Evolutionary conservation across 2,329 filamentous ascomycete species (phyloP), one percentile per base, ranked within the genome.

Genomic region (Aureobasidium sp.): DNA sequence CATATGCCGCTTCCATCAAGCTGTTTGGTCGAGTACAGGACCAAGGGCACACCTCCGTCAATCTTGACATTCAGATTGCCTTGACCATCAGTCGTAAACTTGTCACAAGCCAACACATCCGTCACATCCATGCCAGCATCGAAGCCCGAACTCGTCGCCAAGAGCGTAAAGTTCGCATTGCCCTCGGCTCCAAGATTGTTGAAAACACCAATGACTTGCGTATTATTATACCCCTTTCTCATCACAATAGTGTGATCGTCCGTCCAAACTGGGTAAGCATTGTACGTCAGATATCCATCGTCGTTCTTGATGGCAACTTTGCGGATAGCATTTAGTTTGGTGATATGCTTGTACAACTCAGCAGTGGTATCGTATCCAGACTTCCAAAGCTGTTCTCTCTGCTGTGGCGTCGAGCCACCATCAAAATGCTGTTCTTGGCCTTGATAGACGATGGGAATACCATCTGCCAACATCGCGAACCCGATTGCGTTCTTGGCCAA

Each of bases 51-150:
- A 0, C 80, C 80, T 2, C 69, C 65, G 0, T 66, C 69, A 68
- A 82, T 78, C 5, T 72, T 69, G 0, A 82, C 74, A 0, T 69
- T 67, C n/a, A 84, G 64, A 52, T 73, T 72, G 0, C 80, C 81
- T 36, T 67, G 73, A 2, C 68, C 69, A 65, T 78, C 77, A 0
- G 79, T 74, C 0, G 75, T 79, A 6, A 74, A 70, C 0, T 70
- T 65, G 0, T 71, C 73, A 69, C 82, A 84, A 46, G 70, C 71
- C 62, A 80, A 64, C 13, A 80, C 71, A 62, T 82, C 80, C 15
- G 62, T 67, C 17, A 72, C 55, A 3, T 55, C 41, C 62, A 68
- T 61, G 1, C 62, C 60, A 9, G 63, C 62, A 50, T 61, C 70
- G 36, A 76, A 68, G 5, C 66, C 66, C 34, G 66, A 66, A 46